Conservation (phyloP, 108 stramenopile species). For the Nitzschia sp. region DNA sequence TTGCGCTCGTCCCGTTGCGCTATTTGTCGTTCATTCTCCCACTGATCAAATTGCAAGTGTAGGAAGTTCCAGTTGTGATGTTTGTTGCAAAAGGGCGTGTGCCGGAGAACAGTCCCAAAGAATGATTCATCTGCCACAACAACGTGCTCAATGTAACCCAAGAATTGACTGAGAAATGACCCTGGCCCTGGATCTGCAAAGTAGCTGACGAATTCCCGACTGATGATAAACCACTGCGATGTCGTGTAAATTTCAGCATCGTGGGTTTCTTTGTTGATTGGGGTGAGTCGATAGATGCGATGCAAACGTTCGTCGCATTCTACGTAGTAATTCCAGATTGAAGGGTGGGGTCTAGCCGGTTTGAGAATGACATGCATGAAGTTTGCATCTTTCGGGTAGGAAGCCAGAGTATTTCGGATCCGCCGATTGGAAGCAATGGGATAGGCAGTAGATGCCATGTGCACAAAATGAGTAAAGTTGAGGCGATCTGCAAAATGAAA, state of each 20-base stretch:
- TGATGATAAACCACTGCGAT: slow-evolving; percentile 93
- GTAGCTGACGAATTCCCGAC: slow-evolving; percentile 88
- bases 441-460: slow-evolving; percentile 89
- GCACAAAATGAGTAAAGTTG: slow-evolving; percentile 84
- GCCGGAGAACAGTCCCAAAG: slow-evolving; percentile 88
- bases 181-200: slow-evolving; percentile 70
- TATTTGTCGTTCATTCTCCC: slow-evolving; percentile 82
- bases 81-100: slow-evolving; percentile 83
- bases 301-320: slow-evolving; percentile 95
- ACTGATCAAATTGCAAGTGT: slow-evolving; percentile 90
- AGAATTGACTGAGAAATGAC: slow-evolving; percentile 72
- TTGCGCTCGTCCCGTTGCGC: slow-evolving; percentile 76
- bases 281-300: slow-evolving; percentile 87
- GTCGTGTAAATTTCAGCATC: slow-evolving; percentile 85
- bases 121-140: slow-evolving; percentile 96
- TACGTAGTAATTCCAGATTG: slow-evolving; percentile 92
- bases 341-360: slow-evolving; percentile 60
- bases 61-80: slow-evolving; percentile 91
- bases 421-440: slow-evolving; percentile 89
- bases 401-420: slow-evolving; percentile 82
- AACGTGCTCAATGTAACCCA: slow-evolving; percentile 83
- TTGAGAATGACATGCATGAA: slow-evolving; percentile 79
- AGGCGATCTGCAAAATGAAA: slow-evolving; percentile 53
- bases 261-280: slow-evolving; percentile 50
- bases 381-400: slow-evolving; percentile 85